Evolutionary conservation across 2,329 filamentous ascomycete species (phyloP), one percentile per base, ranked within the genome.

Genomic region (Botrytis medusae): DNA sequence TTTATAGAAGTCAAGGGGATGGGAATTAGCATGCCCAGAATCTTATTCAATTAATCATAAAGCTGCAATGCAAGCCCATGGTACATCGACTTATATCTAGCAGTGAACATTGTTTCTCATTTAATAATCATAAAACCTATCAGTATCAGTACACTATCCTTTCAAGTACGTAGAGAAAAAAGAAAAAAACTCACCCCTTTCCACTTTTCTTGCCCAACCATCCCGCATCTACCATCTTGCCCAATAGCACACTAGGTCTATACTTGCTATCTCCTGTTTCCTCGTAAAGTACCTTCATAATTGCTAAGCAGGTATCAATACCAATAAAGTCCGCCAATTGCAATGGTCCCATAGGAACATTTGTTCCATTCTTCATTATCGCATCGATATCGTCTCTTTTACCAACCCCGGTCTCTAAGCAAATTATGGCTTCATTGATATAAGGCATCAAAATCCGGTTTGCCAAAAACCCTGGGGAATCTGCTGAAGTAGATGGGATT

Each of bases 341-440:
- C 77, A 99, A 86, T 16, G 96, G 96, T 0, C 96, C 96, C 96
- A 99, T 99, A 37, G 96, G 96, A 59, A 99, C 96, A 81, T 97
- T 97, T 34, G 96, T 99, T 64, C 96, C 96, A 79, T 98, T 98
- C 88, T 97, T 98, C 96, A 99, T 99, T 79, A 99, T 99, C 77
- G 88, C 91, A 81, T 99, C 96, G 77, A 99, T 99, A 76, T 95
- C 93, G 80, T 98, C 95, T 78, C 93, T 92, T 76, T 89, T 88
- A 29, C 96, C 96, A 0, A 99, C 90, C 4, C 93, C 93, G 0
- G 96, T 98, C 84, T 99, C 96, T 22, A 99, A 86, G 83, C 96
- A 99, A 76, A 97, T 95, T 78, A 99, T 87, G 14, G 97, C 96
- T 84, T 99, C 96, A 82, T 99, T 99, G 85, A 99, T 98, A 82